Evolutionary conservation across 352 stramenopile species (phyloP), one percentile per base, ranked within the genome.

Genomic region (Phytophthora gonapodyides): DNA sequence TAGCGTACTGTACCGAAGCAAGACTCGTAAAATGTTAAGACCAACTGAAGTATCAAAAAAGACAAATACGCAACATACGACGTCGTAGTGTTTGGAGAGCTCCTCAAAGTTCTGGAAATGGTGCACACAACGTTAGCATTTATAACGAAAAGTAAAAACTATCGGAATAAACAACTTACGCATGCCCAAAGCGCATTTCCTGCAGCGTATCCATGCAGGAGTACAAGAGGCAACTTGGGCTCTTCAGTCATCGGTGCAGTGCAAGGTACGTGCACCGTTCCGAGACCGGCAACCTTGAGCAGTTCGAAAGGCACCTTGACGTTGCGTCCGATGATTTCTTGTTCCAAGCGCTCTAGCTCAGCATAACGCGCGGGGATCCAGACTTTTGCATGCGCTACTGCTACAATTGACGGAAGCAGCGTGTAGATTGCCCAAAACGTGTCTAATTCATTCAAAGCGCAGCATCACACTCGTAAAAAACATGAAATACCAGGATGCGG

Each of bases 101-200:
- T 79, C 49, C n/a, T 87, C 75, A 33, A 91, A 58, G 48, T 88
- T 91, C 82, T 91, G 49, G 6, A 53, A 8, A 35, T 34, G 15
- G 9, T 16, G 17, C 36, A 48, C 36, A 13, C 31, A 47, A 40
- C n/a, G 52, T 60, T 21, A 45, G 37, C 27, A 8, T 31, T 6
- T 31, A 31, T 31, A 31, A 31, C 8, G 27, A 31, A 31, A 31
- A 31, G 5, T 31, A 31, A 1, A 49, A 34, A 63, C 7, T 15
- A 55, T 15, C 42, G 21, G n/a, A 2, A n/a, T 10, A 12, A 30
- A 8, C 35, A 38, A 83, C 73, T 45, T 69, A 84, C 78, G 47
- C 78, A 87, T 27, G 82, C 74, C 82, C 82, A 89, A 12, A 91
- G 71, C 6, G 67, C 82, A 36, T 91, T 91, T 27, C 80, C 82